These are phyloP conservation scores for Pyrrhoderma lamaoense DNA, from an alignment of 1,284 basidiomycete species.

Conservation along the genomic window DNA sequence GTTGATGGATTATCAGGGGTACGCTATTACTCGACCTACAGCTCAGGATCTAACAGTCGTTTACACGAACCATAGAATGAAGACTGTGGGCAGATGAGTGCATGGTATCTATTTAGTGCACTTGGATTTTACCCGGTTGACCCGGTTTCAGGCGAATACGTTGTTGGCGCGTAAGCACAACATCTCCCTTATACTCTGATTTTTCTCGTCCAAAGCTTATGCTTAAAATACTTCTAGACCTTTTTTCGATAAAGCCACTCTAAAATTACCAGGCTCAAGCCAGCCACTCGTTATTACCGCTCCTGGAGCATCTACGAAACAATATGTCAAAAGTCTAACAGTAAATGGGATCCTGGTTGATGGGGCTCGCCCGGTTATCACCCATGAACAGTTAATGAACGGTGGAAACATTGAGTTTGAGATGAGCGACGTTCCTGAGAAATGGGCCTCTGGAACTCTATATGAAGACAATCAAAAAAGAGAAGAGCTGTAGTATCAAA, in stretches of 20 bases:
- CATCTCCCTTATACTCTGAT: slow-evolving; percentile 17
- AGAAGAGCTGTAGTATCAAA: not conserved
- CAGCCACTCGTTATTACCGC: slow-evolving; percentile 44
- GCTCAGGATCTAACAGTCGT: not conserved
- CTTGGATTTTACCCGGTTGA: slow-evolving; percentile 86
- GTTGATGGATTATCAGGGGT: slow-evolving; percentile 65
- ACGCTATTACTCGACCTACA: slow-evolving; percentile 6
- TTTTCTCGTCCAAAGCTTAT: slow-evolving; percentile 12
- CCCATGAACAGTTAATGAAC: slow-evolving; percentile 46
- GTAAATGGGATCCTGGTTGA: slow-evolving; percentile 42
- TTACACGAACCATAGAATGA: slow-evolving; percentile 51
- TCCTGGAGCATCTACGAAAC: slow-evolving; percentile 43
- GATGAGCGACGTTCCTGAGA: slow-evolving; percentile 49
- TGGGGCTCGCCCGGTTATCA: slow-evolving; percentile 38
- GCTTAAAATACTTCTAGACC: slow-evolving; percentile 34
- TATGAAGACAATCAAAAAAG: not conserved
- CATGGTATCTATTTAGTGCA: slow-evolving; percentile 79
- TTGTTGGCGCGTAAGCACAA: slow-evolving; percentile 56
- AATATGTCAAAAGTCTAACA: slow-evolving; percentile 51
- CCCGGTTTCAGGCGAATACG: slow-evolving; percentile 66
- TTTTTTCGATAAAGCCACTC: slow-evolving; percentile 58
- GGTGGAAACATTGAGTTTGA: slow-evolving; percentile 57
- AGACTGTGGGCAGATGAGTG: slow-evolving; percentile 85
- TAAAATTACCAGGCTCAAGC: slow-evolving; percentile 42
- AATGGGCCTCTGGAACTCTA: slow-evolving; percentile 29